Percentiles rank a stretch among this genome's conserved stretches.
phyloP scores from a whole-genome alignment of 2,329 filamentous ascomycete species.

The Xylariaceae sp. region DNA sequence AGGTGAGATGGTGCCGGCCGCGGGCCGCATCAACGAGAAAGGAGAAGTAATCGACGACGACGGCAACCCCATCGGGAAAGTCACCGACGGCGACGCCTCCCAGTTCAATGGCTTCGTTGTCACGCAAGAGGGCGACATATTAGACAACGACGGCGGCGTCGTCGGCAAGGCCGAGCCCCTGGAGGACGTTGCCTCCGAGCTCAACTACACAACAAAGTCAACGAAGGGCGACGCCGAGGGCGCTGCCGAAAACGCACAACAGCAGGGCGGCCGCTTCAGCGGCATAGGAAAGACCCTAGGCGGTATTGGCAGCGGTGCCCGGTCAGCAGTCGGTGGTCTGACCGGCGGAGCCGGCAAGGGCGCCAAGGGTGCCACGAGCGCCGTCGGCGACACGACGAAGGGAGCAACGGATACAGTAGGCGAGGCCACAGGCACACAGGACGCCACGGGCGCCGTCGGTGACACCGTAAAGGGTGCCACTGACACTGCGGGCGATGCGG shows the following conservation, averaged over 20 bases:
- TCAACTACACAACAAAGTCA: constrained; percentile 27
- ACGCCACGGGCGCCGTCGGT: constrained; percentile 17
- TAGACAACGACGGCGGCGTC: constrained; percentile 26
- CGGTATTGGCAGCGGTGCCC: constrained; percentile 17
- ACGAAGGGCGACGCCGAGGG: constrained; percentile 10
- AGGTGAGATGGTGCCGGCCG: constrained; percentile 31
- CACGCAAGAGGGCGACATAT: constrained; percentile 31
- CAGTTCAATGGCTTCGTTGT: constrained; percentile 29
- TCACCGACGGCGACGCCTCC: constrained; percentile 26
- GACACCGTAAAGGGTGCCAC: constrained; percentile 15
- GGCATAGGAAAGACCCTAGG: constrained; percentile 18
- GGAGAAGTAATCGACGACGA: constrained; percentile 55
- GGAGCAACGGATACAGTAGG: constrained; percentile 19
- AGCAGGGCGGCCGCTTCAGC: constrained; percentile 5
- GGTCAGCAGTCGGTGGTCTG: constrained; percentile 16
- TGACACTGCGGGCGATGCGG: constrained; percentile 9
- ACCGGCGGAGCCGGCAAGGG: constrained; percentile 18
- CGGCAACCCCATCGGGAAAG: constrained; percentile 41
- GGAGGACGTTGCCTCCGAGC: constrained; percentile 25
- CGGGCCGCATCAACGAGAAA: constrained; percentile 44
- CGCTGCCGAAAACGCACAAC: not conserved
- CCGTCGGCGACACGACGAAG: constrained; percentile 19
- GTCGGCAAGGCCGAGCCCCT: constrained; percentile 30
- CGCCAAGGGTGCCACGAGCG: constrained; percentile 16
- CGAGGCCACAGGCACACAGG: constrained; percentile 17